Evolutionary conservation across 139 green algal genomes (phyloP).

Genomic region (Chlamydomonas urium): DNA sequence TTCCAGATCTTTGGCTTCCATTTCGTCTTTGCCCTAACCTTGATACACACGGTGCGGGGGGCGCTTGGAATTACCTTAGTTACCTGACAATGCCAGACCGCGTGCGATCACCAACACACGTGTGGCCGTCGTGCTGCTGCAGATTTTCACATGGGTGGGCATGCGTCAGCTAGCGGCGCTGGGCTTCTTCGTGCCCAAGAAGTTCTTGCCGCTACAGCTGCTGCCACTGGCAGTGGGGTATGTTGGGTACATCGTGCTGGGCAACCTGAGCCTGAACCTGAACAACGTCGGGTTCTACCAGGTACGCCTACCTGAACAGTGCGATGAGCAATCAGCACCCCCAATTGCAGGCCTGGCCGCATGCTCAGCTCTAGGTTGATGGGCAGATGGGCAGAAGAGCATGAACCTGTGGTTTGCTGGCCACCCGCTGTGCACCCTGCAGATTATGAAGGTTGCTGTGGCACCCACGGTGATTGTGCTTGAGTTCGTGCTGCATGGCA

Average conservation of each 20-base stretch:
- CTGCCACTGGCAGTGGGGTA: slow-evolving; percentile 68
- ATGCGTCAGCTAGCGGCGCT: slow-evolving; percentile 19
- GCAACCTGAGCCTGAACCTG: slow-evolving; percentile 82
- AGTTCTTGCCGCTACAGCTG: slow-evolving; percentile 39
- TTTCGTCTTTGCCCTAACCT: slow-evolving; percentile 71
- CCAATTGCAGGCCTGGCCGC: too few relatives aligned
- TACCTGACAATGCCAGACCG: not conserved
- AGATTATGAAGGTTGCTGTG: slow-evolving; percentile 84
- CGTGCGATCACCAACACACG: too few relatives aligned
- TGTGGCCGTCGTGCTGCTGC: too few relatives aligned
- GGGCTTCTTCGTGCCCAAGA: slow-evolving; percentile 51
- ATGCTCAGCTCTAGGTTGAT: too few relatives aligned
- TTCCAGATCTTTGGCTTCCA: slow-evolving; percentile 51
- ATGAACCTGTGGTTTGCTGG: too few relatives aligned
- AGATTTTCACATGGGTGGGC: slow-evolving; percentile 44
- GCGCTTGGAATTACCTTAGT: not conserved
- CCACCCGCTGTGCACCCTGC: not conserved
- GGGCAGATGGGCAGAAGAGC: too few relatives aligned
- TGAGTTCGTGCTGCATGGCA: slow-evolving; percentile 62
- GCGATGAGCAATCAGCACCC: too few relatives aligned
- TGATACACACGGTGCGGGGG: slow-evolving; percentile 70
- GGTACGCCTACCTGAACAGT: too few relatives aligned
- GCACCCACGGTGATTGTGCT: slow-evolving; percentile 77
- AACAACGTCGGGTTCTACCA: slow-evolving; percentile 72
- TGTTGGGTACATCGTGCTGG: slow-evolving; percentile 84